Evolutionary conservation across 192 early-diverging fungal species (phyloP).

Genomic region (Rhizoclosmatium sp.): DNA sequence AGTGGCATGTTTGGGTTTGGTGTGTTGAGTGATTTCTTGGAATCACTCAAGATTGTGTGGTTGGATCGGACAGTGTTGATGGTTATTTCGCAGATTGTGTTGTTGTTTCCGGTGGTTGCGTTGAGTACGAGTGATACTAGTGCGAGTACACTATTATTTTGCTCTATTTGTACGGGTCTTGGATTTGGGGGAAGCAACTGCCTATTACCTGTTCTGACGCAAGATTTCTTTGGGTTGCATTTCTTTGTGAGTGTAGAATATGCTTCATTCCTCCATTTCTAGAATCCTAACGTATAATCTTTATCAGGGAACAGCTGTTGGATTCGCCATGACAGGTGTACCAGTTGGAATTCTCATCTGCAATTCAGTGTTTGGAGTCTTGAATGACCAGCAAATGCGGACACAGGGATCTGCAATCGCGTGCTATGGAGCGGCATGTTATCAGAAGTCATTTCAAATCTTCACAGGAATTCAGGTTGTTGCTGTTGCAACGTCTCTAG

Average conservation of each 20-base stretch:
- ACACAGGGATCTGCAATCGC: neutral
- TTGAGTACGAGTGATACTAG: neutral
- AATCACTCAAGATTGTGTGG: neutral
- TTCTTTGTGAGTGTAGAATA: constrained; percentile 30
- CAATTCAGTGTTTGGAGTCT: constrained; percentile 40
- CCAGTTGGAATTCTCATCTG: constrained; percentile 42
- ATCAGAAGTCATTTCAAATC: constrained; percentile 13
- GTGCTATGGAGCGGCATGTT: constrained; percentile 27
- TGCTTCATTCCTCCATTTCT: neutral
- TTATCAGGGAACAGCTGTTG: constrained; percentile 43
- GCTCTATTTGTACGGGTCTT: constrained; percentile 36
- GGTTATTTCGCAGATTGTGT: constrained; percentile 12
- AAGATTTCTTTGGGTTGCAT: constrained; percentile 40
- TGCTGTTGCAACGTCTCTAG: constrained; percentile 1
- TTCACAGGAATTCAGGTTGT: constrained; percentile 16
- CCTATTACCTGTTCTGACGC: constrained; percentile 40
- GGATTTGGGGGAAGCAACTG: constrained; percentile 43
- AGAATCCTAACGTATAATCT: neutral
- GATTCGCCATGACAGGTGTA: constrained; percentile 42
- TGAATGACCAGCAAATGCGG: constrained; percentile 34
- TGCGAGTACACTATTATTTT: constrained; percentile 1
- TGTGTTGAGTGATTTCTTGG: constrained; percentile 23
- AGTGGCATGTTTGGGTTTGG: constrained; percentile 28
- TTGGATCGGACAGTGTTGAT: constrained; percentile 42
- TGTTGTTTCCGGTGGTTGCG: constrained; percentile 16